Evolutionary conservation across 2,329 filamentous ascomycete genomes (phyloP).

Genomic region (Rhynchosporium agropyri): DNA sequence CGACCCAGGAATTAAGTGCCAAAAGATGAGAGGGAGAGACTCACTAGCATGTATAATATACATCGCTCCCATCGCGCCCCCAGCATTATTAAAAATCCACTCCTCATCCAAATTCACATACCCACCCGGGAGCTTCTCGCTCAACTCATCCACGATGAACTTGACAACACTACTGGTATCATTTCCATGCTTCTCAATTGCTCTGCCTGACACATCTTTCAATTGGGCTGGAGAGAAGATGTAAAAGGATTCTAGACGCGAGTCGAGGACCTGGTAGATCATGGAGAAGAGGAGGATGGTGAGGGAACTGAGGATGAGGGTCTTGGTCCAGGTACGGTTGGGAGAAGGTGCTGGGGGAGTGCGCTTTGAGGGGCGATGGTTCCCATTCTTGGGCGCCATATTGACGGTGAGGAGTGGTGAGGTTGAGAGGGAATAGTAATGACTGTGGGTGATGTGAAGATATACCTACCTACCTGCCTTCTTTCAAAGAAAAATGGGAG

Average conservation of each 20-base stretch:
- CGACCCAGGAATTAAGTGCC: no score
- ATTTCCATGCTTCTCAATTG: conserved; percentile 70
- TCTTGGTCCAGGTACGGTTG: conserved; percentile 17
- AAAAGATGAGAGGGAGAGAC: conserved; percentile 39
- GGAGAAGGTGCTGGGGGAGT: background rate
- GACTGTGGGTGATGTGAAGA: conserved; percentile 12
- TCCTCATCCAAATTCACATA: conserved; percentile 74
- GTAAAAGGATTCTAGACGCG: conserved; percentile 62
- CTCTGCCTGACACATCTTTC: conserved; percentile 67
- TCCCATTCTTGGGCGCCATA: conserved; percentile 14
- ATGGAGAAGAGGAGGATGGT: conserved; percentile 57
- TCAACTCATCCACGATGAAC: conserved; percentile 71
- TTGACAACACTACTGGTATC: conserved; percentile 70
- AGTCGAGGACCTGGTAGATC: conserved; percentile 58
- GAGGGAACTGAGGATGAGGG: conserved; percentile 54
- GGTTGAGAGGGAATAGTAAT: background rate
- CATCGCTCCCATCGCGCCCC: conserved; percentile 90
- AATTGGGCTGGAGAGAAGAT: conserved; percentile 72
- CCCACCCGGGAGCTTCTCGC: conserved; percentile 48
- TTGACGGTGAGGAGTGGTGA: background rate
- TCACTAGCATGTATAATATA: conserved; percentile 84
- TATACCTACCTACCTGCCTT: background rate
- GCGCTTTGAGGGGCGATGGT: background rate
- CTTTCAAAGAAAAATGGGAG: conserved; percentile 4
- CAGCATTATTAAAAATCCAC: conserved; percentile 92